Percentiles rank a stretch among this genome's conserved stretches.
Conservation (phyloP, 352 stramenopile species). For the Achlya hypogyna region DNA sequence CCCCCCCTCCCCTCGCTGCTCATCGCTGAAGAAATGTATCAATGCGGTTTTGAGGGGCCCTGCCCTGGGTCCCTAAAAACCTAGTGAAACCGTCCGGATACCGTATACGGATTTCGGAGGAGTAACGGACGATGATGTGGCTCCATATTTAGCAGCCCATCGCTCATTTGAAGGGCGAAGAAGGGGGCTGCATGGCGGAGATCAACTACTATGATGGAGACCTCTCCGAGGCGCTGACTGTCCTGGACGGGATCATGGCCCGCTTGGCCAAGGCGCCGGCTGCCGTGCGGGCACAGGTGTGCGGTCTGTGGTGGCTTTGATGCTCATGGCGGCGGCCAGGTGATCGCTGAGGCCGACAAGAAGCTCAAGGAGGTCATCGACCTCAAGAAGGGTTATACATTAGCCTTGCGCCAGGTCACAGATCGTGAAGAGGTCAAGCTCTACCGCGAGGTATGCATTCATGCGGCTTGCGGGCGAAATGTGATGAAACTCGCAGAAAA, state of each 20-base stretch:
- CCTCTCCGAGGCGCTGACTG: conserved; percentile 68
- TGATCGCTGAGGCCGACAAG: conserved; percentile 66
- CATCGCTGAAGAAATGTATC: no score
- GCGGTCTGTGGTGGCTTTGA: no score
- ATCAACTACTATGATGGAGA: conserved; percentile 84
- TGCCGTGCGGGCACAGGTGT: conserved; percentile 54
- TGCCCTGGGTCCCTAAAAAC: no score
- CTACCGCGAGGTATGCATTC: conserved; percentile 56
- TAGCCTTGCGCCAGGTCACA: conserved; percentile 60
- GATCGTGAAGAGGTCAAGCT: conserved; percentile 50
- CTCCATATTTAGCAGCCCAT: no score
- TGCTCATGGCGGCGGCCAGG: conserved; percentile 25
- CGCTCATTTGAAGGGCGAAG: neutral
- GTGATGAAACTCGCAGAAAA: conserved; percentile 45
- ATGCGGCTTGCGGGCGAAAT: neutral
- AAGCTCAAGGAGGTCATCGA: conserved; percentile 78
- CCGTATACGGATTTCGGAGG: no score
- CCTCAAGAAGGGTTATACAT: conserved; percentile 79
- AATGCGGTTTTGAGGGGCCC: no score
- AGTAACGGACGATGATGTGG: no score
- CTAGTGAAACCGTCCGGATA: no score
- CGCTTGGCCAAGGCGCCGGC: conserved; percentile 71
- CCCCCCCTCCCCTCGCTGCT: no score
- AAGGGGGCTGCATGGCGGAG: conserved; percentile 49
- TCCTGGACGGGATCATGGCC: conserved; percentile 79